Percentiles rank a stretch among this genome's conserved stretches.
Evolutionary conservation across 352 stramenopile species (phyloP).

Genomic region (Saprolegnia parasitica): DNA sequence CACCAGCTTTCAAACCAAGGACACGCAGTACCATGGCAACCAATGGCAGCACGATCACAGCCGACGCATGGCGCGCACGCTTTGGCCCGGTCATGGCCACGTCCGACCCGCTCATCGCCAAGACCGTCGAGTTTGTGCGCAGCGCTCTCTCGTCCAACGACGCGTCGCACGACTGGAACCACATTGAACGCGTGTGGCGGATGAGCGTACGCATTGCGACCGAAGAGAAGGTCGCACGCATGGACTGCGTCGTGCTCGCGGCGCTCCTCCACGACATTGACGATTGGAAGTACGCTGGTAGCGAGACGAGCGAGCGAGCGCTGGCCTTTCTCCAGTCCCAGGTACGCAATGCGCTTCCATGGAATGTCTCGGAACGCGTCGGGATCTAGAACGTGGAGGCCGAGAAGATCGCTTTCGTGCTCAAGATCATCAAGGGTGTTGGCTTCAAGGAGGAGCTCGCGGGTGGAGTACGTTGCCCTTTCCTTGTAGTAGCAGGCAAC

Average conservation of each 20-base stretch:
- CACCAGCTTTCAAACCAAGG: background rate
- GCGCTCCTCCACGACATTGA: conserved; percentile 88
- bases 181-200: conserved; percentile 86
- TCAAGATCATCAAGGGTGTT: conserved; percentile 79
- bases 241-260: conserved; percentile 78
- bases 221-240: conserved; percentile 62
- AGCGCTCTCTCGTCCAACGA: conserved; percentile 69
- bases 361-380: too few relatives aligned
- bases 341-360: background rate
- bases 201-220: conserved; percentile 60
- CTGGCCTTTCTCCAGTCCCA: conserved; percentile 54
- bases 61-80: background rate
- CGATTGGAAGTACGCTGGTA: conserved; percentile 85
- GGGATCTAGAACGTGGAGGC: conserved; percentile 33
- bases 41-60: background rate
- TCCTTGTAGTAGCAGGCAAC: too few relatives aligned
- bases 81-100: conserved; percentile 23
- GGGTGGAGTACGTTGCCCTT: background rate
- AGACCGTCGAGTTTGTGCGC: conserved; percentile 69
- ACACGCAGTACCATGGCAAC: background rate
- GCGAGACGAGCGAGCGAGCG: conserved; percentile 49
- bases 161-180: conserved; percentile 80
- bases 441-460: conserved; percentile 79
- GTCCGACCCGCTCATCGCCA: conserved; percentile 41
- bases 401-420: conserved; percentile 59